phyloP scores from a whole-genome alignment of 306 rosid genomes.

The Mimosa bimucronata region DNA sequence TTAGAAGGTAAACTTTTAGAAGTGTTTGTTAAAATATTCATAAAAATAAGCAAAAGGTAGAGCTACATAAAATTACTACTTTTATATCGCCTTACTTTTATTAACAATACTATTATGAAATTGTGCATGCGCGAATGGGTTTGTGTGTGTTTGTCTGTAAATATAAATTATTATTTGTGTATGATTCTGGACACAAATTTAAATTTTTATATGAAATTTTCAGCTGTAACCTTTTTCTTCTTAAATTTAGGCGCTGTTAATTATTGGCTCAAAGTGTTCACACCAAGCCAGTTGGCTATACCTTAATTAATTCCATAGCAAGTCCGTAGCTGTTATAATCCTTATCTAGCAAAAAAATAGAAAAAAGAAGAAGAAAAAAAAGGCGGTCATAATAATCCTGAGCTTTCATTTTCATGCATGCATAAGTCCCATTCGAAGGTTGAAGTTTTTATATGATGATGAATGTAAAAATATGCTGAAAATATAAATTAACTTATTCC shows the following conservation, averaged over 20 bases:
- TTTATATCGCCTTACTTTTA: too few species aligned
- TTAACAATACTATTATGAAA: too few species aligned
- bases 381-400: too few species aligned
- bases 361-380: too few species aligned
- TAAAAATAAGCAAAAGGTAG: too few species aligned
- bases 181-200: neutral
- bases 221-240: neutral
- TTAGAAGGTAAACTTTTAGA: neutral
- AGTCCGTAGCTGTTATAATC: neutral
- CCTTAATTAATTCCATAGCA: neutral
- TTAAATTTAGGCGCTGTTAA: neutral
- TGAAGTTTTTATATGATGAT: neutral
- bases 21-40: neutral
- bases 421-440: neutral
- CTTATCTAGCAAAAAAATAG: too few species aligned
- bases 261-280: neutral
- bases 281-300: neutral
- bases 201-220: neutral
- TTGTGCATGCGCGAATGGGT: too few species aligned
- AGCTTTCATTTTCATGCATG: neutral
- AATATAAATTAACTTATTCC: too few species aligned
- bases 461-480: too few species aligned
- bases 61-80: too few species aligned
- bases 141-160: too few species aligned
- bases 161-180: neutral